Percentiles rank a stretch among this genome's conserved stretches.
phyloP scores from a whole-genome alignment of 2,329 filamentous ascomycete species.

The Ceratocystis colombiana region DNA sequence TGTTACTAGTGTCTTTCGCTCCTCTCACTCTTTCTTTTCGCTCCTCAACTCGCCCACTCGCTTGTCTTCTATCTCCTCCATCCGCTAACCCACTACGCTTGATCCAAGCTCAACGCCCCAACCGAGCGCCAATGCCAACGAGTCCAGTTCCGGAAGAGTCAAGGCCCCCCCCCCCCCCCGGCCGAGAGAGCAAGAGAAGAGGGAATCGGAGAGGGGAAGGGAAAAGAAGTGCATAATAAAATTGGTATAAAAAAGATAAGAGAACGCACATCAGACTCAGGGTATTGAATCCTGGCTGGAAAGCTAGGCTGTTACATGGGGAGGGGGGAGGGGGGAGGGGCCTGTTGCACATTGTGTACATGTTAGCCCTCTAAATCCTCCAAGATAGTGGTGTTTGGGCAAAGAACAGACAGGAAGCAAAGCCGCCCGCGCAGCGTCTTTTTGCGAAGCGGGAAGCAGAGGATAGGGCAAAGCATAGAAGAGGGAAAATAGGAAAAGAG shows the following conservation, averaged over 20 bases:
- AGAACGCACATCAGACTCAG: background rate
- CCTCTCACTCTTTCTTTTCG: background rate
- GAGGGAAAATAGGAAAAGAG: background rate
- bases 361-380: background rate
- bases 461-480: background rate
- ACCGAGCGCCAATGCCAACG: background rate
- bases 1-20: background rate
- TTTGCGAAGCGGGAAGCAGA: background rate
- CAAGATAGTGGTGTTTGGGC: too few species aligned
- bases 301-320: constrained; percentile 1
- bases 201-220: background rate
- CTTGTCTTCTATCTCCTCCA: background rate
- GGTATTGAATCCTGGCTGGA: background rate
- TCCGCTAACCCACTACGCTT: too few species aligned
- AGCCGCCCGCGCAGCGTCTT: background rate
- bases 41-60: background rate
- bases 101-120: background rate
- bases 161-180: background rate
- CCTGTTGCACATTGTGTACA: background rate
- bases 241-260: background rate
- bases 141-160: background rate
- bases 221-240: background rate
- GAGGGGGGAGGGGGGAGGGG: background rate
- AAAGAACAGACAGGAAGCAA: background rate
- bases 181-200: background rate